Base-by-base conservation (phyloP, 192 early-diverging fungal species). In the Podochytrium sp. region DNA sequence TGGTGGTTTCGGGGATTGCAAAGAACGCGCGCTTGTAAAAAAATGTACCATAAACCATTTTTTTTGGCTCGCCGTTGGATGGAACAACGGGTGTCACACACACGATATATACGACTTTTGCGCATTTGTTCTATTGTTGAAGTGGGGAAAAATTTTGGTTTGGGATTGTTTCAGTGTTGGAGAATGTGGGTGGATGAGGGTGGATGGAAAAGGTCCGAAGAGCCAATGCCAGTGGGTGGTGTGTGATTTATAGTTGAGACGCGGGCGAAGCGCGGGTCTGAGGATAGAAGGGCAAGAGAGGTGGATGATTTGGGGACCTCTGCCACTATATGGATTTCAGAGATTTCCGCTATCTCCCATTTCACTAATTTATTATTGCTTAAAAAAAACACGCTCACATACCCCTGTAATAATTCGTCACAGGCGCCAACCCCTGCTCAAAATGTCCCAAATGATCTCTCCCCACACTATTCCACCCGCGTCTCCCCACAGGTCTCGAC, bases 161-260 rank as follows among this genome's bases (percentile, higher is more conserved):
- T n/a, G n/a, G n/a, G n/a, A n/a, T 43, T 58, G 49, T 66, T 67
- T 80, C 83, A 84, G 49, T 80, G 69, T 49, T 84, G 83, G 27
- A 56, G 50, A 20, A 78, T 63, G 58, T 81, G 79, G 25, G 62
- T 77, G 27, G 65, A 41, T 10, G 83, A 78, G 18, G 70, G 61
- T 16, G 83, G 80, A 51, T 68, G 80, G 20, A n/a, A n/a, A n/a
- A n/a, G 83, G 83, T 1, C 83, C 83, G 63, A 79, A 84, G n/a
- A 75, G 71, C 49, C 81, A 79, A 66, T 84, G 77, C 30, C 65
- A 39, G 16, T 73, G 62, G 7, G 74, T 73, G 34, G 76, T 57
- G 29, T 41, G 1, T 40, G 64, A 35, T 66, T 65, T 59, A 67
- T 64, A n/a, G 50, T 42, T 3, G 60, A 51, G 27, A 52, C 29